phyloP scores from a whole-genome alignment of 2,329 filamentous ascomycete species.

The Alternaria gaisen region DNA sequence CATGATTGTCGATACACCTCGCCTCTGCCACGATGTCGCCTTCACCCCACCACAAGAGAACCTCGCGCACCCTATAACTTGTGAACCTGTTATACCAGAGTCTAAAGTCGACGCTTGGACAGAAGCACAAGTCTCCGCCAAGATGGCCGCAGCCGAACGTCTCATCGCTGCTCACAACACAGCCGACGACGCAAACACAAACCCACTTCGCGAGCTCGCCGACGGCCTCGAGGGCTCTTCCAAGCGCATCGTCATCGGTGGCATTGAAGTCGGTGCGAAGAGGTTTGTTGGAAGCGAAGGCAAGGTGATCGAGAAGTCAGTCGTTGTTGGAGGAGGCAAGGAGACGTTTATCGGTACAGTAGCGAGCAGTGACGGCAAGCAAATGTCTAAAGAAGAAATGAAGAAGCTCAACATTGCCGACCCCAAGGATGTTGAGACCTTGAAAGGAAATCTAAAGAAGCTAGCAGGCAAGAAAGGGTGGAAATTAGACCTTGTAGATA shows the following conservation, averaged over 20 bases:
- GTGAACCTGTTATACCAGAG: conserved; percentile 73
- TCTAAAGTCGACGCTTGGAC: conserved; percentile 61
- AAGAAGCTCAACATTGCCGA: conserved; percentile 70
- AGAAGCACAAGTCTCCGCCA: conserved; percentile 43
- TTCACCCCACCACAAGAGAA: conserved; percentile 84
- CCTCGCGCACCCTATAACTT: conserved; percentile 78
- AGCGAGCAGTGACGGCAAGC: conserved; percentile 68
- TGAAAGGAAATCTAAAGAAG: conserved; percentile 73
- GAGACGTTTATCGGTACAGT: conserved; percentile 63
- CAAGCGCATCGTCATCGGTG: conserved; percentile 61
- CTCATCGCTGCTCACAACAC: conserved; percentile 31
- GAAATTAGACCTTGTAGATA: conserved; percentile 82
- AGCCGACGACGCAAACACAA: conserved; percentile 34
- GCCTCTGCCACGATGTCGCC: conserved; percentile 85
- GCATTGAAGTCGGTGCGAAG: conserved; percentile 67
- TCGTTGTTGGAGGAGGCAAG: conserved; percentile 60
- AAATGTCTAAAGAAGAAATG: conserved; percentile 72
- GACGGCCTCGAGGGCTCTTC: conserved; percentile 40
- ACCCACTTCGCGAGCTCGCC: conserved; percentile 47
- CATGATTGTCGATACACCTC: conserved; percentile 90
- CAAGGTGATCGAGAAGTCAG: conserved; percentile 63
- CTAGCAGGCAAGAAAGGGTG: conserved; percentile 76
- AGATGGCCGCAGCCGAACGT: conserved; percentile 35
- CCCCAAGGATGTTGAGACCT: conserved; percentile 71
- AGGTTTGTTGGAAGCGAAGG: conserved; percentile 64